Evolutionary conservation across 441 rosid species (phyloP), one percentile per base, ranked within the genome.

Genomic region (Bocquillonia castaneifolia): DNA sequence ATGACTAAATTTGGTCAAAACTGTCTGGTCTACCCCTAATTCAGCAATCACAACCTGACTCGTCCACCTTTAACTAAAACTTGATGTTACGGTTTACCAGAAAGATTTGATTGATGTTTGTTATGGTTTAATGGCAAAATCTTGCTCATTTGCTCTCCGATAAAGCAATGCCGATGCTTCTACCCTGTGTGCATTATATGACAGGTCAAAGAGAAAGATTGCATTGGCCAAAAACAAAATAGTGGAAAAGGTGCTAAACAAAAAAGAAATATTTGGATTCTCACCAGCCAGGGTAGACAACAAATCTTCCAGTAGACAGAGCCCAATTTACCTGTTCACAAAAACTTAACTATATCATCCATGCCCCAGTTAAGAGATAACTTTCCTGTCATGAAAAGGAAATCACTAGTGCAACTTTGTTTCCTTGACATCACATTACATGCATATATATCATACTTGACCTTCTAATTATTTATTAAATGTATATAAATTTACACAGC

Each of bases 91-190:
- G 59, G 68, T 77, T 79, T 75, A 68, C 63, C 75, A 72, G 67
- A 61, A 34, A n/a, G 67, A 47, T 47, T 61, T 6, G 42, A 63
- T 37, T 54, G 61, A 61, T 63, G 58, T 53, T 72, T 71, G 71
- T 87, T 85, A 86, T 28, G 79, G 76, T 84, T 90, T 95, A 82
- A 95, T 86, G 74, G 94, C 77, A 85, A 81, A 95, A 78, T 92
- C 88, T 59, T 76, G 83, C 78, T 92, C 98, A 47, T 84, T 92
- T 63, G 98, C 98, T 81, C 98, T 87, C 82, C 93, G 84, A 64
- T 94, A 92, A 57, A 94, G 94, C 83, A 92, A 76, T 65, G 99
- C 94, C 29, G 99, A 94, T 59, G 99, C 99, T 85, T 94, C 99
- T 79, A 94, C 98, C 99, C 99, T 94, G 86, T 79, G 68, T 63